Percentiles rank a stretch among this genome's conserved stretches.
Conservation (phyloP, 2,329 filamentous ascomycete genomes). For the Chaetomiaceae sp. region DNA sequence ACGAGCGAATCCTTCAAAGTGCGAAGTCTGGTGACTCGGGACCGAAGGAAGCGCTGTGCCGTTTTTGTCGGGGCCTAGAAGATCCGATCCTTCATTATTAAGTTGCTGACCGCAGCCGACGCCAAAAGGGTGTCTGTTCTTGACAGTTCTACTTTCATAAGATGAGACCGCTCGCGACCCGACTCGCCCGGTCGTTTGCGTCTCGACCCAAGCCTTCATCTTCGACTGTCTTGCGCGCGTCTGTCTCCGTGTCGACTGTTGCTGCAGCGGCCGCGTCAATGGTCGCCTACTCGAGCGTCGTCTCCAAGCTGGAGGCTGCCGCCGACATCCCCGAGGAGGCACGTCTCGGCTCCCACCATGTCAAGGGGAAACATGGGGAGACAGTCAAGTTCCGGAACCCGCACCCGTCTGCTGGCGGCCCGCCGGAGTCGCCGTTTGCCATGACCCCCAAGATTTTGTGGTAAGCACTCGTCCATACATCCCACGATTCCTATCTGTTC, state of each 20-base stretch:
- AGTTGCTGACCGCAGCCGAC: too few relatives aligned
- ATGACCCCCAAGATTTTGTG: constrained; percentile 34
- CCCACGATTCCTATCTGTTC: neutral
- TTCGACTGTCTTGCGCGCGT: constrained; percentile 6
- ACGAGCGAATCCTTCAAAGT: too few relatives aligned
- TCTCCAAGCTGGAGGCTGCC: constrained; percentile 34
- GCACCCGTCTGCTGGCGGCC: constrained; percentile 40
- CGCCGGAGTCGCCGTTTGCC: constrained; percentile 17
- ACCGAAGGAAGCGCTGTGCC: too few relatives aligned
- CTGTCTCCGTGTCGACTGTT: constrained; percentile 13
- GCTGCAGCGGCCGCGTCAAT: constrained; percentile 14
- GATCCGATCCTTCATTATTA: too few relatives aligned
- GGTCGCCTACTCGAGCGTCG: constrained; percentile 28
- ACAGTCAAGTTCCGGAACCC: constrained; percentile 47
- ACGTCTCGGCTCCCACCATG: constrained; percentile 44
- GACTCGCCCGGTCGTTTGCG: constrained; percentile 3
- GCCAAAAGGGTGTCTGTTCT: too few relatives aligned
- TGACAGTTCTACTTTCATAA: neutral
- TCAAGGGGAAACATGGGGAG: constrained; percentile 38
- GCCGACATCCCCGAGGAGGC: constrained; percentile 40
- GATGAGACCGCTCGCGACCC: constrained; percentile 3
- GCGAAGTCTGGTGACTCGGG: too few relatives aligned
- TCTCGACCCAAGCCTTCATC: neutral
- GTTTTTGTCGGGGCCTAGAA: too few relatives aligned
- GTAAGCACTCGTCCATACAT: constrained; percentile 27